A percentile compares a stretch with the other conserved stretches of the same genome.
These are phyloP conservation scores for Rhinocladiella similis DNA, from an alignment of 2,329 filamentous ascomycete genomes.

Conservation along the genomic window DNA sequence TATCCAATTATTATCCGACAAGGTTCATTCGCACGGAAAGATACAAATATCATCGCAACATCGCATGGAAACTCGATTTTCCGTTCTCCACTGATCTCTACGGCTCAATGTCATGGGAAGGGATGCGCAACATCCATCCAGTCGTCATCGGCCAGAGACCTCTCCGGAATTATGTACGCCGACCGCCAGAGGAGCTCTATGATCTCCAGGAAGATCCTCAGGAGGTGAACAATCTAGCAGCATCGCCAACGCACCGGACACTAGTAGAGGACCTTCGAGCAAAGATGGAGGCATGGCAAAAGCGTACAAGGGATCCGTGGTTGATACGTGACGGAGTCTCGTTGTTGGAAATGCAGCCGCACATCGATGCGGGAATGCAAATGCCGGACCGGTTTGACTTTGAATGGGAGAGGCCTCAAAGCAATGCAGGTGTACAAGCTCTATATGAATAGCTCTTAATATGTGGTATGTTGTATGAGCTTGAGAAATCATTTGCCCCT, in stretches of 20 bases:
- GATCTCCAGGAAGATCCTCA: slow-evolving; percentile 48
- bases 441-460: no score
- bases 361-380: background rate
- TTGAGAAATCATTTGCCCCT: no score
- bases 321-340: slow-evolving; percentile 22
- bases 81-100: slow-evolving; percentile 52
- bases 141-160: slow-evolving; percentile 43
- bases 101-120: slow-evolving; percentile 46
- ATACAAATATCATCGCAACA: slow-evolving; percentile 55
- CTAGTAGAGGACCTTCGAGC: slow-evolving; percentile 37
- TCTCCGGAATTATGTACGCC: slow-evolving; percentile 46
- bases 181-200: slow-evolving; percentile 49
- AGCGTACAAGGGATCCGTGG: slow-evolving; percentile 37
- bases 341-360: background rate
- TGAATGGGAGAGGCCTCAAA: background rate
- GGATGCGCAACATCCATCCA: slow-evolving; percentile 39
- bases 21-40: slow-evolving; percentile 44
- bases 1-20: slow-evolving; percentile 54
- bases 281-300: slow-evolving; percentile 38
- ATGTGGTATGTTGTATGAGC: no score
- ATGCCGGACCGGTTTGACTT: background rate
- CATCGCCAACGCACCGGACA: slow-evolving; percentile 33
- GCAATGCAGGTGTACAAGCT: no score
- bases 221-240: slow-evolving; percentile 48
- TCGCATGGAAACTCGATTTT: slow-evolving; percentile 52